Conservation (phyloP, 441 rosid genomes). For the Hura crepitans region DNA sequence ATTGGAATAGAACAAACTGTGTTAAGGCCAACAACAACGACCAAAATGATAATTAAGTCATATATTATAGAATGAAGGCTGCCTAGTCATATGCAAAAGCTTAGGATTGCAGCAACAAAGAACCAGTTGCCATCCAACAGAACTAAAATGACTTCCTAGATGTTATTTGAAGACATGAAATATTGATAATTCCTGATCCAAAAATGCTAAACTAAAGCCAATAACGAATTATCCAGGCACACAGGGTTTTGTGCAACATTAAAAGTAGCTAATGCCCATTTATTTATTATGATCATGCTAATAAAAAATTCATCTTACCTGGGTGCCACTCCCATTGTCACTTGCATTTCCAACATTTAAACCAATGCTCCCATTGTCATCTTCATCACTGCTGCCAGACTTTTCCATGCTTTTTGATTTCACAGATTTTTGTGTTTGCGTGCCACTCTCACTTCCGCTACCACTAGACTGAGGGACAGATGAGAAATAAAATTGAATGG, state of each 20-base stretch:
- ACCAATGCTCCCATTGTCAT: constrained; percentile 37
- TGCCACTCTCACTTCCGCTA: constrained; percentile 64
- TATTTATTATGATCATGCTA: background rate
- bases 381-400: constrained; percentile 47
- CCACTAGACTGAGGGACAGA: constrained; percentile 52
- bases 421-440: constrained; percentile 42
- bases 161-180: background rate
- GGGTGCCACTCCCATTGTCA: constrained; percentile 60
- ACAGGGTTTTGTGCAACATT: background rate
- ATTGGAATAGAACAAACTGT: too few species aligned
- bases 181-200: background rate
- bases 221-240: background rate
- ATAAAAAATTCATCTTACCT: constrained; percentile 36
- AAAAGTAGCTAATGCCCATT: background rate
- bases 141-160: background rate
- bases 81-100: background rate
- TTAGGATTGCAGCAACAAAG: constrained; percentile 2
- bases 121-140: background rate
- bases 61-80: background rate
- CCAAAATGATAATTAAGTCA: background rate
- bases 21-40: too few species aligned
- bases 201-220: background rate
- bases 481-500: constrained; percentile 1
- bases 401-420: constrained; percentile 41
- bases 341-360: constrained; percentile 44